Base-by-base conservation (phyloP, 1,284 basidiomycete genomes). In the Apiotrichum domesticum region DNA sequence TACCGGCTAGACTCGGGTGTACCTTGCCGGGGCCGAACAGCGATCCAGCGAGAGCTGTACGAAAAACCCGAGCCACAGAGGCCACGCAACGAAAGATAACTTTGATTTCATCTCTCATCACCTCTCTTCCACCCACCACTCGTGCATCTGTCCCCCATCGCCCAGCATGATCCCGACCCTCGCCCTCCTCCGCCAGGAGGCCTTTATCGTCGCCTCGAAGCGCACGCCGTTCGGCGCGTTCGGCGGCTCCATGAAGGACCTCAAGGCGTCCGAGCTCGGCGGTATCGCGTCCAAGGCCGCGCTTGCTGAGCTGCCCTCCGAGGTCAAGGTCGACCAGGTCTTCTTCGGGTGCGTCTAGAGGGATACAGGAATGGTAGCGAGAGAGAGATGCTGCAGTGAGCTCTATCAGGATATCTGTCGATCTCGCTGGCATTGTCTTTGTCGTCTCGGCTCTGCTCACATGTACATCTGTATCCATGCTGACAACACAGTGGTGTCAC, bases 221-320 rank as follows among this genome's bases (percentile, higher is more conserved):
- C 74, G 81, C n/a, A 81, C 80, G 0, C 78, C 81, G 6, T 82
- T 81, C 59, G 81, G 81, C 32, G 77, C 80, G 1, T 82, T 80
- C 59, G 81, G 81, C 32, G 81, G 81, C 56, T 78, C 78, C 46
- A 68, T 79, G 58, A 77, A 76, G 63, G 71, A 73, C 57, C 65
- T 74, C 63, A 79, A 77, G 52, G 77, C 78, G 0, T 69, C 75
- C 3, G 71, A 80, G 65, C 76, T 82, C 37, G 81, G 81, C 33
- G 81, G 80, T 6, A 64, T 77, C 49, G 81, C 80, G 3, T 74
- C 77, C 50, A 79, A 78, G 66, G 80, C 80, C 7, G 81, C 81
- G n/a, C 67, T 82, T 2, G 76, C 77, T 4, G 74, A 79, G 54
- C 69, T 81, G 13, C 79, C 80, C 0, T 54, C 68, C 14, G 75